Evolutionary conservation across 2,329 filamentous ascomycete genomes (phyloP).

Genomic region (Ceratocystis albifundus): DNA sequence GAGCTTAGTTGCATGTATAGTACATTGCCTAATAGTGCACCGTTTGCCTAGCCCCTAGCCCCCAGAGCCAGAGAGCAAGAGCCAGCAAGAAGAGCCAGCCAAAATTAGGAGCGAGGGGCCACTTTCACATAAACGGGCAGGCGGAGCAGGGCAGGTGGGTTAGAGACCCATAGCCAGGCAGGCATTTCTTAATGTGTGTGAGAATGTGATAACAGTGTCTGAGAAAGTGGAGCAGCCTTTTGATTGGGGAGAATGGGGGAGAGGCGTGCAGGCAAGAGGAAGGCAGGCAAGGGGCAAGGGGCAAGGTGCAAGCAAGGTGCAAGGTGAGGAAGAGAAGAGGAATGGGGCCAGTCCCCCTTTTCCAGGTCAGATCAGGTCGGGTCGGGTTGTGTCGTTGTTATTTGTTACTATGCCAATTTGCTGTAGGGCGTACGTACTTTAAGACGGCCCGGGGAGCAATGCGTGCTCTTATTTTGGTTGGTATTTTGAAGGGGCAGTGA

Average conservation of each 20-base stretch:
- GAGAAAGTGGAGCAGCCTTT: neutral
- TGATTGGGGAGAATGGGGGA: neutral
- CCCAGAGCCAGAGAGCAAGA: too few relatives aligned
- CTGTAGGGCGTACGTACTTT: too few relatives aligned
- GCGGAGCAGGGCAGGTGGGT: neutral
- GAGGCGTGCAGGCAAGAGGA: neutral
- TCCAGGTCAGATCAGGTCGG: too few relatives aligned
- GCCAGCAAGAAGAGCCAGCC: too few relatives aligned
- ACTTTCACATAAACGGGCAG: neutral
- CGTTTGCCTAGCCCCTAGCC: neutral
- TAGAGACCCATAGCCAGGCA: neutral
- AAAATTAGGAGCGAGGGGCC: neutral
- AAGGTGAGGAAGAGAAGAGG: neutral
- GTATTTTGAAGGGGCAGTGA: too few relatives aligned
- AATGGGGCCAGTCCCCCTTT: neutral
- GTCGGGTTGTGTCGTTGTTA: too few relatives aligned
- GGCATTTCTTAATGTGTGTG: neutral
- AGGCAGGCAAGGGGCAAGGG: neutral
- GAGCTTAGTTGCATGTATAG: neutral
- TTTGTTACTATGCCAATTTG: too few relatives aligned
- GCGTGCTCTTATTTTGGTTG: too few relatives aligned
- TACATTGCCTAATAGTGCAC: neutral
- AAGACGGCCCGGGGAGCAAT: too few relatives aligned
- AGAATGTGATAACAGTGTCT: constrained; percentile 3
- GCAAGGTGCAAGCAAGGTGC: neutral